These are phyloP conservation scores for Blastocystis sp. DNA, from an alignment of 352 stramenopile species.

Conservation along the genomic window DNA sequence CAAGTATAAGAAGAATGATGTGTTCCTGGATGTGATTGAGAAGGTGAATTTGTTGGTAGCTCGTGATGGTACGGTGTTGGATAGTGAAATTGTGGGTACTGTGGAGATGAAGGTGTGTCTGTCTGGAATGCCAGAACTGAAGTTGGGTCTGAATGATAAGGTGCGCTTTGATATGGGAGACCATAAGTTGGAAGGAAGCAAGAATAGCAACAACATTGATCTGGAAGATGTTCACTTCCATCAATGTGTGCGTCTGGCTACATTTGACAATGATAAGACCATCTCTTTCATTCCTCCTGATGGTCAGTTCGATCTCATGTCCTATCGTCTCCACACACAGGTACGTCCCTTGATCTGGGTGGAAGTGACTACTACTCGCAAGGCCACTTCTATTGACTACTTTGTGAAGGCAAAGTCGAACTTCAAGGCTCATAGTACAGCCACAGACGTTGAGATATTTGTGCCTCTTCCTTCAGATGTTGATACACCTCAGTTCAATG, in stretches of 20 bases:
- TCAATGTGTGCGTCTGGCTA: slow-evolving; percentile 92
- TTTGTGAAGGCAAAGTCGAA: slow-evolving; percentile 87
- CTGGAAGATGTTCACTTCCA: slow-evolving; percentile 99
- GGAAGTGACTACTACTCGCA: slow-evolving; percentile 88
- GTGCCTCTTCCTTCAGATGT: slow-evolving; percentile 96
- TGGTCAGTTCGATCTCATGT: slow-evolving; percentile 97
- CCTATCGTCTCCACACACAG: slow-evolving; percentile 88
- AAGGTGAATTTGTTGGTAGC: slow-evolving; percentile 78
- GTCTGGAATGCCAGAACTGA: slow-evolving; percentile 97
- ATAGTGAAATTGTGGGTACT: slow-evolving; percentile 92
- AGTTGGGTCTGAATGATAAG: slow-evolving; percentile 96
- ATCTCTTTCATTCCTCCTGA: slow-evolving; percentile 99
- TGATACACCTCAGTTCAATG: slow-evolving; percentile 95
- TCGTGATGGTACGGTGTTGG: slow-evolving; percentile 84
- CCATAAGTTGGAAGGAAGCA: slow-evolving; percentile 82
- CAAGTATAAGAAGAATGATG: slow-evolving; percentile 99
- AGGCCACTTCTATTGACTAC: slow-evolving; percentile 65
- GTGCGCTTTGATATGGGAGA: slow-evolving; percentile 89
- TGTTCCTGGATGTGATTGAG: slow-evolving; percentile 98
- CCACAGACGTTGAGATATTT: slow-evolving; percentile 99
- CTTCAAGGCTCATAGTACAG: slow-evolving; percentile 93
- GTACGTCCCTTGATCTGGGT: slow-evolving; percentile 98
- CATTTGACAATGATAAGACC: slow-evolving; percentile 97
- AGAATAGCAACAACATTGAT: slow-evolving; percentile 71
- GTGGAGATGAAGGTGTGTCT: slow-evolving; percentile 89